These are phyloP conservation scores for Xylaria telfairii DNA, from an alignment of 495 filamentous ascomycete species.

Conservation along the genomic window DNA sequence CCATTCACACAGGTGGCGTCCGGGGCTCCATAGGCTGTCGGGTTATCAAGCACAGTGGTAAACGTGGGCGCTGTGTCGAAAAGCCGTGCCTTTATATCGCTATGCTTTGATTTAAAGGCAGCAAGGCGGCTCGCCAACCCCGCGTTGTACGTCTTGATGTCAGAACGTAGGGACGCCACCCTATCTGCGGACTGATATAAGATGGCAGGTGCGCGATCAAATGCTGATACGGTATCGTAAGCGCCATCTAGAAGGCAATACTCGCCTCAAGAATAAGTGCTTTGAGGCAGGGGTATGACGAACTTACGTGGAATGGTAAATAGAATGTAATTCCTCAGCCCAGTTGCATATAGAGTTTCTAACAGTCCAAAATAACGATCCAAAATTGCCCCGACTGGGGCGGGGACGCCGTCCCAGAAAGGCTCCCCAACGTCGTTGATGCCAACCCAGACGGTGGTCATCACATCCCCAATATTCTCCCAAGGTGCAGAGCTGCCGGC, in stretches of 20 bases:
- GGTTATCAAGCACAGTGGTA: conserved; percentile 48
- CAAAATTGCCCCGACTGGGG: conserved; percentile 52
- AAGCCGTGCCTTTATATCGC: conserved; percentile 37
- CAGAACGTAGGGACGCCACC: conserved; percentile 16
- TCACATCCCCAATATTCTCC: conserved; percentile 51
- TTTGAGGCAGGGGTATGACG: not conserved
- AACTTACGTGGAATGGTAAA: conserved; percentile 61
- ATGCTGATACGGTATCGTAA: conserved; percentile 15
- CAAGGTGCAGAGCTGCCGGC: conserved; percentile 48
- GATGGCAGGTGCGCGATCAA: conserved; percentile 17
- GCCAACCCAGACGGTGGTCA: conserved; percentile 68
- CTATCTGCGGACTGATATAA: not conserved
- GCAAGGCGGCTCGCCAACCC: conserved; percentile 32
- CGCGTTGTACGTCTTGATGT: conserved; percentile 41
- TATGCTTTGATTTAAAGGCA: conserved; percentile 39
- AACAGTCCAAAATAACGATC: conserved; percentile 53
- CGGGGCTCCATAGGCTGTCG: conserved; percentile 48
- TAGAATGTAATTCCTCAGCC: conserved; percentile 68
- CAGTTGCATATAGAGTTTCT: conserved; percentile 57
- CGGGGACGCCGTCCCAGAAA: conserved; percentile 46
- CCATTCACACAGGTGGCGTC: conserved; percentile 51
- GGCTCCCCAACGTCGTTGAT: conserved; percentile 69
- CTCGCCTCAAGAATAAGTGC: too few species aligned
- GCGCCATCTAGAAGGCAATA: not conserved
- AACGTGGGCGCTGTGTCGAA: conserved; percentile 51